Conservation (phyloP, 768 basidiomycete genomes). For the Leccinum broughii region DNA sequence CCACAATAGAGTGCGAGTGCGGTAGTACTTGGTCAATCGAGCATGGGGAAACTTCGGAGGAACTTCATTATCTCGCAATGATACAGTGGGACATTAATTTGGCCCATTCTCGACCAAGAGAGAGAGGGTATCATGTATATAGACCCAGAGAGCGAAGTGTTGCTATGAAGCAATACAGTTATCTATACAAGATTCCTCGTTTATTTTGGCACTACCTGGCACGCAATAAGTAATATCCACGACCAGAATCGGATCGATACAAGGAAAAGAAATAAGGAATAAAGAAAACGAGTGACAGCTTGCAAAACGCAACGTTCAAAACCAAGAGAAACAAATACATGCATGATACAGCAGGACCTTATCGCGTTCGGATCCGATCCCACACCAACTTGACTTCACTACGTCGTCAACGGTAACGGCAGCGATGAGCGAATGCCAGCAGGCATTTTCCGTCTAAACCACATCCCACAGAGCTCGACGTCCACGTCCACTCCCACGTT, state of each 20-base stretch:
- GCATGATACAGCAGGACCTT: neutral
- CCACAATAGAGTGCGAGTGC: too few species aligned
- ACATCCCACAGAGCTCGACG: conserved; percentile 32
- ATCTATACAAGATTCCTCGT: neutral
- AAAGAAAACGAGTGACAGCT: neutral
- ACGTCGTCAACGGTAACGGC: neutral
- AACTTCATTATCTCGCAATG: too few species aligned
- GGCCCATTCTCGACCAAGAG: neutral
- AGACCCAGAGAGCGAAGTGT: neutral
- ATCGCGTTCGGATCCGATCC: neutral
- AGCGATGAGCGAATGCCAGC: neutral
- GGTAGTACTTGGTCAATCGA: too few species aligned
- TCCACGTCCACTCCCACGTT: conserved; percentile 33
- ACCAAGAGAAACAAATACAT: neutral
- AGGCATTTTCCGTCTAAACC: conserved; percentile 28
- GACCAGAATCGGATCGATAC: neutral
- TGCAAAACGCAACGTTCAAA: neutral
- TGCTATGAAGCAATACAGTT: neutral
- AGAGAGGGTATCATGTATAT: neutral
- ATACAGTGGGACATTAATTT: too few species aligned
- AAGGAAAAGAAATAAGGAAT: neutral
- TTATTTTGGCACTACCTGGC: neutral
- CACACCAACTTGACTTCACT: neutral
- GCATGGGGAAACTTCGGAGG: neutral
- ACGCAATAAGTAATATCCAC: neutral